These are phyloP conservation scores for Picochlorum costavermella DNA, from an alignment of 139 green algal species.

Conservation along the genomic window DNA sequence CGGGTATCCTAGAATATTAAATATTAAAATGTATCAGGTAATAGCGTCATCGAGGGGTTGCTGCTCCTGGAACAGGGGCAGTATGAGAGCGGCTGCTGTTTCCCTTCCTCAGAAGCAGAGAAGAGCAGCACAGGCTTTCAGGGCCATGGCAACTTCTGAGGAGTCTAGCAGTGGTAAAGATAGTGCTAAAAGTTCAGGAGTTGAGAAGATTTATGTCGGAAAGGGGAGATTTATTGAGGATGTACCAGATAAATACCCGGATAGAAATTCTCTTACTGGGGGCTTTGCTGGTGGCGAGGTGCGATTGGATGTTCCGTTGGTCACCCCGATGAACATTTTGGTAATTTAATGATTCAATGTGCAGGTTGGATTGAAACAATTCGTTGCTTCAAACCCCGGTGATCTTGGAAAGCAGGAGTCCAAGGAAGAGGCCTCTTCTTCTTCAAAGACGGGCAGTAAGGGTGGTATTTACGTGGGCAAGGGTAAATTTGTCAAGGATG, in stretches of 20 bases:
- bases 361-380: slow-evolving; percentile 27
- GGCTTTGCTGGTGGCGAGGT: slow-evolving; percentile 81
- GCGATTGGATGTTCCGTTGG: slow-evolving; percentile 19
- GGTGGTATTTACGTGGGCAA: slow-evolving; percentile 7
- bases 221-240: slow-evolving; percentile 26
- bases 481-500: slow-evolving; percentile 1
- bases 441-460: slow-evolving; percentile 5
- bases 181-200: slow-evolving; percentile 4
- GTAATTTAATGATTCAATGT: background rate
- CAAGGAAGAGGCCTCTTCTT: background rate
- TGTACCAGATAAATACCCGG: slow-evolving; percentile 28
- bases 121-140: background rate
- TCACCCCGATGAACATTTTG: background rate
- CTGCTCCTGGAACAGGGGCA: slow-evolving; percentile 73
- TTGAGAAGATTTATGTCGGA: slow-evolving; percentile 29
- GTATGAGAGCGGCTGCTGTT: slow-evolving; percentile 2
- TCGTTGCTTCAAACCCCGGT: slow-evolving; percentile 1
- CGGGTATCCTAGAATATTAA: background rate
- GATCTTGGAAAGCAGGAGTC: slow-evolving; percentile 11
- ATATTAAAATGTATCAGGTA: slow-evolving; percentile 20
- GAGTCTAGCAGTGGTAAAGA: background rate
- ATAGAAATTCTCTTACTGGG: slow-evolving; percentile 38
- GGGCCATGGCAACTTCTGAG: background rate
- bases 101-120: background rate
- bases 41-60: slow-evolving; percentile 48